Evolutionary conservation across 768 basidiomycete genomes (phyloP), one percentile per base, ranked within the genome.

Genomic region (Tulasnella sp.): DNA sequence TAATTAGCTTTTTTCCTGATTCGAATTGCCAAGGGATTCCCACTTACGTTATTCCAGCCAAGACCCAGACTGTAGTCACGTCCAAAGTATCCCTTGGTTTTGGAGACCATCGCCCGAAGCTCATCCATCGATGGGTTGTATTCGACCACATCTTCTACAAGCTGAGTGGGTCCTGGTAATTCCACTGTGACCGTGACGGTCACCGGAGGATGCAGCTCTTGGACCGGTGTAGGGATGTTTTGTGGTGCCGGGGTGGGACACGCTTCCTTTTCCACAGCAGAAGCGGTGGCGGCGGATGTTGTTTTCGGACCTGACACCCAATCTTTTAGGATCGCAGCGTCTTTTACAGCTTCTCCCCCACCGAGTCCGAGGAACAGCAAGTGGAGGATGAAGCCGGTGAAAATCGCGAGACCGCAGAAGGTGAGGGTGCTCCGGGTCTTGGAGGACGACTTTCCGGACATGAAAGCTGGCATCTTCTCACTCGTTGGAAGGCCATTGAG

Each of bases 41-140:
- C 16, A 80, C 86, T 77, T 44, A 87, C 86, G 69, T 88, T 88
- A 80, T 88, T 88, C 86, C 87, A 88, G 26, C 87, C 87, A 5
- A 88, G 81, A 3, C 83, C 83, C 74, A 87, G 81, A 70, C 84
- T 87, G 79, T 82, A 88, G 73, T 88, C 87, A 40, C 87, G 84
- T 29, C 83, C 83, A 79, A 86, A 87, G 77, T 83, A 88, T 5
- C 87, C 87, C 67, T 84, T 82, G 1, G 87, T 86, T 18, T 82
- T 79, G 20, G 82, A 73, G 0, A 87, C 84, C 35, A 86, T 81
- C 37, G 81, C 82, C 55, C 79, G 81, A 23, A 87, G 77, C 29
- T 82, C 81, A 39, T 86, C 82, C 48, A 85, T 80, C 67, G 82
- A 82, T 72, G 51, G 55, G 29, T 46, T 40, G 13, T 74, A 40